Evolutionary conservation across 306 rosid genomes (phyloP).

Genomic region (Myrica gale): DNA sequence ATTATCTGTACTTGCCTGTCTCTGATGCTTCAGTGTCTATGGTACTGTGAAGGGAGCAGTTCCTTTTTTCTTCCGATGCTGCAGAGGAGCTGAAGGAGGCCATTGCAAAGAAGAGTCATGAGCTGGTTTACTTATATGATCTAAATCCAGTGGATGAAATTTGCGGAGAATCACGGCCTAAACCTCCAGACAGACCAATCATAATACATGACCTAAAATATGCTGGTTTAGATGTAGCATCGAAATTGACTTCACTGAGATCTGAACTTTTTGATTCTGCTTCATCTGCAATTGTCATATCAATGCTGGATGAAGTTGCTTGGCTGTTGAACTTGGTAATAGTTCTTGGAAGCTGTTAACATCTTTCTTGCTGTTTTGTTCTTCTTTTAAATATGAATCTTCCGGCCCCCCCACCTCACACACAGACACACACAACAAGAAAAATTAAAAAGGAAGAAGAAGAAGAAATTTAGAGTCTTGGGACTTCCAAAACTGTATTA

Average conservation of each 20-base stretch:
- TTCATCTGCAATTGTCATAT: conserved; percentile 78
- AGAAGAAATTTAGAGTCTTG: not conserved
- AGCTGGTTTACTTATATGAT: conserved; percentile 69
- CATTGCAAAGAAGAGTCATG: conserved; percentile 69
- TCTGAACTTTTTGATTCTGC: conserved; percentile 64
- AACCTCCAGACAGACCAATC: conserved; percentile 57
- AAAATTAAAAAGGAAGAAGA: no score
- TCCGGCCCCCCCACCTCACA: no score
- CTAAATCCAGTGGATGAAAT: conserved; percentile 83
- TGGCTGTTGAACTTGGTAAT: conserved; percentile 95
- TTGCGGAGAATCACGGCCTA: conserved; percentile 79
- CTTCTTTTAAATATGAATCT: not conserved
- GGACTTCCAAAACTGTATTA: not conserved
- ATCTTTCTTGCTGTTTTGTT: conserved; percentile 17
- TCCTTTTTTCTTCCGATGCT: conserved; percentile 90
- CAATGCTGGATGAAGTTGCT: conserved; percentile 94
- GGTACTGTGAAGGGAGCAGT: conserved; percentile 92
- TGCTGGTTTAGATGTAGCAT: conserved; percentile 80
- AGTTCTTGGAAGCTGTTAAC: conserved; percentile 24
- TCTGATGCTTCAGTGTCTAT: conserved; percentile 53
- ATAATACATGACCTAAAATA: conserved; percentile 77
- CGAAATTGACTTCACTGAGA: conserved; percentile 74
- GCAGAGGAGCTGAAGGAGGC: conserved; percentile 78
- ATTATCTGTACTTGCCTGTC: conserved; percentile 26
- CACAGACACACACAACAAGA: no score